Percentiles rank a stretch among this genome's conserved stretches.
phyloP scores from a whole-genome alignment of 495 filamentous ascomycete species.

The Xylaria telfairii region DNA sequence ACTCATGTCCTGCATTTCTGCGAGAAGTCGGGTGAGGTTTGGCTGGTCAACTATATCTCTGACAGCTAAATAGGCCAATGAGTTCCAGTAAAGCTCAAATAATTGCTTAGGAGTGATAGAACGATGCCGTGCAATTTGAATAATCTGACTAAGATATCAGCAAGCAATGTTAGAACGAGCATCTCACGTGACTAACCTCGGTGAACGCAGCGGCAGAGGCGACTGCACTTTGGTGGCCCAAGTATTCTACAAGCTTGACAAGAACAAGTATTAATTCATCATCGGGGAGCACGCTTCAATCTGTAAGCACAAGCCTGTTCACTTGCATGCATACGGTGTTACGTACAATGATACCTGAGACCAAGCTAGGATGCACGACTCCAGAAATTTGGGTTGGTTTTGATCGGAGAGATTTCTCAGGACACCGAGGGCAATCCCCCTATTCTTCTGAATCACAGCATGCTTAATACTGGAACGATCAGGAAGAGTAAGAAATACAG shows the following conservation, averaged over 20 bases:
- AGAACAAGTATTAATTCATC: slow-evolving; percentile 86
- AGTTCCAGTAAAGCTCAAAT: slow-evolving; percentile 86
- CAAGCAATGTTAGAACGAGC: background rate
- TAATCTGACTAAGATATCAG: slow-evolving; percentile 44
- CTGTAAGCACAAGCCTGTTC: slow-evolving; percentile 20
- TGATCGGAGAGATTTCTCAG: slow-evolving; percentile 73
- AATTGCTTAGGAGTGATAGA: slow-evolving; percentile 66
- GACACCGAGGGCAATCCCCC: slow-evolving; percentile 68
- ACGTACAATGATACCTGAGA: slow-evolving; percentile 75
- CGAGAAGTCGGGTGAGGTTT: slow-evolving; percentile 79
- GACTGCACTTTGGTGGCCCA: slow-evolving; percentile 82
- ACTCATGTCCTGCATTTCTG: slow-evolving; percentile 76
- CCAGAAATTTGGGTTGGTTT: slow-evolving; percentile 67
- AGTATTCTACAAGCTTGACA: slow-evolving; percentile 80
- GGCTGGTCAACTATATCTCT: slow-evolving; percentile 81
- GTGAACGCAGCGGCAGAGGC: slow-evolving; percentile 80
- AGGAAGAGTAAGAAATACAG: slow-evolving; percentile 65
- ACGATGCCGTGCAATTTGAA: slow-evolving; percentile 67
- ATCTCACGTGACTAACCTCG: slow-evolving; percentile 62
- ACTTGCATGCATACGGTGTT: background rate
- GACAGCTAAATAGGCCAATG: slow-evolving; percentile 75
- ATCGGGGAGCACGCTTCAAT: slow-evolving; percentile 50
- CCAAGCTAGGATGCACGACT: slow-evolving; percentile 85
- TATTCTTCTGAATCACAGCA: slow-evolving; percentile 63
- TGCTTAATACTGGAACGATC: slow-evolving; percentile 47